Evolutionary conservation across 2,329 filamentous ascomycete genomes (phyloP), one percentile per base, ranked within the genome.

Genomic region (Cryphonectria radicalis): DNA sequence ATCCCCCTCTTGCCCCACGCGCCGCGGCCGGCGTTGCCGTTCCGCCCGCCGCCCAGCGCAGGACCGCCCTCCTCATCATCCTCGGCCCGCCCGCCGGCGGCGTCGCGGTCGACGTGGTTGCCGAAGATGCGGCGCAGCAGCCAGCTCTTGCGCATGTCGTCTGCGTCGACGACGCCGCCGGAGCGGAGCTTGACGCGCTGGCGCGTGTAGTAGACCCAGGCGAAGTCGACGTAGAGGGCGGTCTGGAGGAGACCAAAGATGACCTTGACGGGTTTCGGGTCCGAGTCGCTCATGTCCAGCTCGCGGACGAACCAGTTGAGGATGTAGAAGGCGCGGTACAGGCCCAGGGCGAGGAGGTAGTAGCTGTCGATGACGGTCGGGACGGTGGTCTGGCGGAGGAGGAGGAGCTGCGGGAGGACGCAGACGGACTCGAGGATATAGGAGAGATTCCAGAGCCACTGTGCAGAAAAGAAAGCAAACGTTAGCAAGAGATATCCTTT

Each of bases 281-380:
- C 83, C 59, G 83, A 80, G 76, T 89, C 87, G 42, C 85, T 83
- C 13, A 85, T 84, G 76, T 92, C 90, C 32, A 89, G 81, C 71
- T 86, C 87, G 43, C 93, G 90, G 73, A 89, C 83, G 76, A 98
- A 91, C 95, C 95, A 98, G 81, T 97, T 98, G 64, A 97, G 81
- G 73, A 97, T 91, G 82, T 98, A 98, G 73, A 98, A 89, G 65
- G 86, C 93, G 70, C 95, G 93, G 83, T 98, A 98, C 17, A 91
- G 91, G 50, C 95, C 95, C 1, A 98, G 88, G 0, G 94, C 90
- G 66, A 96, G 85, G 69, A 98, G 92, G 81, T 98, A 98, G 83
- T 93, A 97, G n/a, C 93, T 97, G 80, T 97, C 93, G 82, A 98
- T 95, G 63, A 98, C 95, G 65, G 95, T 98, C 0, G 95, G 95